phyloP scores from a whole-genome alignment of 75 land plant genomes.

The Sequoiadendron giganteum region DNA sequence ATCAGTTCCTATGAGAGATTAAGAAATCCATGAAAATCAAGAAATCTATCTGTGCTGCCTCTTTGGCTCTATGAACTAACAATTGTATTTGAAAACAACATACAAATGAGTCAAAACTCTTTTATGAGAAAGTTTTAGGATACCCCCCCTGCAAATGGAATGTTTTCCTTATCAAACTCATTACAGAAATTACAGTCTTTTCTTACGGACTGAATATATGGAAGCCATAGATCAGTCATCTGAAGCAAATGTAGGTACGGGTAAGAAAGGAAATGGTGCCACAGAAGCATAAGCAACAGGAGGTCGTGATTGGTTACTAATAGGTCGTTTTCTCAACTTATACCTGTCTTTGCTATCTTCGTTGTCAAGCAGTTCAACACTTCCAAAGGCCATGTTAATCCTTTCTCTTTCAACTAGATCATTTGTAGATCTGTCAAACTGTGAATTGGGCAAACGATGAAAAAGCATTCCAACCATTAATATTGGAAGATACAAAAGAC shows the following conservation, averaged over 20 bases:
- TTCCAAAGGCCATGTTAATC: neutral
- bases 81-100: neutral
- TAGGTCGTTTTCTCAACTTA: neutral
- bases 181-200: neutral
- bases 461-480: constrained; percentile 80
- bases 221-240: neutral
- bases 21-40: neutral
- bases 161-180: neutral
- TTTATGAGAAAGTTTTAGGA: neutral
- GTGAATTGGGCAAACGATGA: constrained; percentile 61
- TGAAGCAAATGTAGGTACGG: constrained; percentile 49
- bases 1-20: neutral
- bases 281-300: constrained; percentile 88
- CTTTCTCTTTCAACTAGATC: constrained; percentile 1
- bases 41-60: neutral
- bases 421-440: constrained; percentile 14
- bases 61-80: neutral
- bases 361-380: constrained; percentile 4
- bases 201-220: neutral
- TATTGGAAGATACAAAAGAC: constrained; percentile 86
- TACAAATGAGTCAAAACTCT: neutral
- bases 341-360: constrained; percentile 4
- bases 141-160: neutral
- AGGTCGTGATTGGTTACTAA: constrained; percentile 27
- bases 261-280: constrained; percentile 94